phyloP scores from a whole-genome alignment of 1,284 basidiomycete species.

The Schizophyllum amplum region DNA sequence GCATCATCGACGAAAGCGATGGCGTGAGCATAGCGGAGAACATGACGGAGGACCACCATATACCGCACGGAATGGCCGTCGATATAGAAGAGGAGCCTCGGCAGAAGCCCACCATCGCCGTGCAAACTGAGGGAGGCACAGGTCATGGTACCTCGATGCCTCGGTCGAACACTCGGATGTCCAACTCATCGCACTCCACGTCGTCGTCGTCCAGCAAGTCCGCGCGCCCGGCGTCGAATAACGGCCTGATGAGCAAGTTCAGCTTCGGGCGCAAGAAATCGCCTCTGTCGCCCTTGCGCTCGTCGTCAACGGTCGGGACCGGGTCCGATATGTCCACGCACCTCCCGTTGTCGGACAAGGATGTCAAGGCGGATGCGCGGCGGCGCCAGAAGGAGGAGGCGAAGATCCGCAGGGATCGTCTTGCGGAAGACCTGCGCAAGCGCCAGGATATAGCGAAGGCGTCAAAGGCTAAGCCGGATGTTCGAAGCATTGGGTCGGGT shows the following conservation, averaged over 20 bases:
- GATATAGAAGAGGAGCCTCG: slow-evolving; percentile 2
- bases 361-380: slow-evolving; percentile 13
- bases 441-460: slow-evolving; percentile 5
- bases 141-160: background rate
- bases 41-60: background rate
- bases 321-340: background rate
- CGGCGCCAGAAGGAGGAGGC: slow-evolving; percentile 11
- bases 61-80: slow-evolving; percentile 8
- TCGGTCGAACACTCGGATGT: background rate
- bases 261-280: background rate
- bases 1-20: background rate
- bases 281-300: background rate
- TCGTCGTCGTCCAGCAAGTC: slow-evolving; percentile 3
- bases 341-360: slow-evolving; percentile 9
- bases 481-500: background rate
- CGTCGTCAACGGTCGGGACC: background rate
- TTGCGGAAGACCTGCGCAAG: slow-evolving; percentile 9
- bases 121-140: slow-evolving; percentile 2
- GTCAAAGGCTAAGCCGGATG: background rate
- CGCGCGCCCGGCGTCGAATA: background rate
- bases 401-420: slow-evolving; percentile 10
- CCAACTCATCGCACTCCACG: background rate
- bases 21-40: background rate
- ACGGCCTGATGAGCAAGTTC: background rate
- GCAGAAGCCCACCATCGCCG: slow-evolving; percentile 1